A percentile compares a stretch with the other conserved stretches of the same genome.
Evolutionary conservation across 176 grass and related monocot genomes (phyloP).

Genomic region (Urochloa ruziziensis): DNA sequence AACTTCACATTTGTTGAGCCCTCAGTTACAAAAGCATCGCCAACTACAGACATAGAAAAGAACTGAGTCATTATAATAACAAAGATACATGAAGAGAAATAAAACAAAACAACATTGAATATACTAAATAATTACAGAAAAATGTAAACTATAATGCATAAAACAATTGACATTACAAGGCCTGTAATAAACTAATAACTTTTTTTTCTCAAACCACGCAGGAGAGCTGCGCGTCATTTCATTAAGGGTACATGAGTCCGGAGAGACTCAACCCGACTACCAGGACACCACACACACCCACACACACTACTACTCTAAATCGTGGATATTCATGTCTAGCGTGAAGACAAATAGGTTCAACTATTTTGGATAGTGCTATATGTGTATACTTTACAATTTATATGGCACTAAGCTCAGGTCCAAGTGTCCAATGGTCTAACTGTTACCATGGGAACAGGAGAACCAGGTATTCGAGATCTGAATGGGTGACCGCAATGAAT

Average conservation of each 20-base stretch:
- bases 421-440: not conserved
- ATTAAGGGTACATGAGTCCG: no score
- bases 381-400: not conserved
- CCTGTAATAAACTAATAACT: not conserved
- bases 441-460: not conserved
- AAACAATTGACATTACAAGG: not conserved
- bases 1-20: constrained; percentile 71
- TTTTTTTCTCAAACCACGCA: no score
- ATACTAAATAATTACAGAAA: not conserved
- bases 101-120: not conserved
- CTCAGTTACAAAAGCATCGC: constrained; percentile 48
- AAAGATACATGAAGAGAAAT: not conserved
- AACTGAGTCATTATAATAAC: not conserved
- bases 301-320: not conserved
- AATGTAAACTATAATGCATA: not conserved
- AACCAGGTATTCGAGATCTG: not conserved
- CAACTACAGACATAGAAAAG: constrained; percentile 38
- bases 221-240: no score
- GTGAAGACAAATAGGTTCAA: not conserved
- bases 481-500: not conserved
- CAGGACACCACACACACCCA: no score
- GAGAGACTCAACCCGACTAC: no score
- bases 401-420: not conserved
- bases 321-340: not conserved
- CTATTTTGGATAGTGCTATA: not conserved